phyloP scores from a whole-genome alignment of 495 filamentous ascomycete genomes.

The Aspergillus sparsus region DNA sequence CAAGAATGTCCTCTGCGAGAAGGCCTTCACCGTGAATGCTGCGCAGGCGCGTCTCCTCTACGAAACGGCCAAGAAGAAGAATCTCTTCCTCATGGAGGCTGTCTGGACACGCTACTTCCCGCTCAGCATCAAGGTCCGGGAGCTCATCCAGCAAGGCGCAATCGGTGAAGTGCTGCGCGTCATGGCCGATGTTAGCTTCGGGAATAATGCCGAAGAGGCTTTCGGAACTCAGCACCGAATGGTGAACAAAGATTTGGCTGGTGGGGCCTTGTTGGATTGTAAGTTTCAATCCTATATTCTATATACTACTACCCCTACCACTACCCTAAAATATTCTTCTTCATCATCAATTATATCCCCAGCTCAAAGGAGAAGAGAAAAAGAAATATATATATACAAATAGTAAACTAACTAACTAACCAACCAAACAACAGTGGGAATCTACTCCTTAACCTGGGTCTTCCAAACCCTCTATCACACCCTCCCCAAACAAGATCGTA shows the following conservation, averaged over 20 bases:
- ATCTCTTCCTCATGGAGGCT: constrained; percentile 94
- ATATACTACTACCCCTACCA: neutral
- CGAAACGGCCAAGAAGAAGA: constrained; percentile 73
- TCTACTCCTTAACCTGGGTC: constrained; percentile 90
- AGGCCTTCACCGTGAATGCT: constrained; percentile 89
- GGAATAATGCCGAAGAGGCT: constrained; percentile 50
- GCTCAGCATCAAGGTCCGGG: constrained; percentile 70
- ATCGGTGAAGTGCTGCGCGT: constrained; percentile 80
- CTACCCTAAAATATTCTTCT: neutral
- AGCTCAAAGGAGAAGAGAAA: neutral
- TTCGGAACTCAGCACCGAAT: constrained; percentile 68
- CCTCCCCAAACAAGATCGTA: constrained; percentile 56
- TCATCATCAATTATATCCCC: too few relatives aligned
- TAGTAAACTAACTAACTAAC: too few relatives aligned
- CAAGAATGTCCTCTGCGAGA: constrained; percentile 91
- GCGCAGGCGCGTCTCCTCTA: constrained; percentile 74
- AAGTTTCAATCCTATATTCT: constrained; percentile 23
- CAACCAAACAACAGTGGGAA: constrained; percentile 57
- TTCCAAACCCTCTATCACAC: constrained; percentile 89
- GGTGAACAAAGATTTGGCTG: constrained; percentile 84
- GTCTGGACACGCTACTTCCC: constrained; percentile 96
- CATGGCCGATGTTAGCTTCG: constrained; percentile 66
- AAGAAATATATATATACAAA: neutral
- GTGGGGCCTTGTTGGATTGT: constrained; percentile 79
- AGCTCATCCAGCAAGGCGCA: constrained; percentile 64